phyloP scores from a whole-genome alignment of 768 basidiomycete species.

The Gloeophyllum trabeum region DNA sequence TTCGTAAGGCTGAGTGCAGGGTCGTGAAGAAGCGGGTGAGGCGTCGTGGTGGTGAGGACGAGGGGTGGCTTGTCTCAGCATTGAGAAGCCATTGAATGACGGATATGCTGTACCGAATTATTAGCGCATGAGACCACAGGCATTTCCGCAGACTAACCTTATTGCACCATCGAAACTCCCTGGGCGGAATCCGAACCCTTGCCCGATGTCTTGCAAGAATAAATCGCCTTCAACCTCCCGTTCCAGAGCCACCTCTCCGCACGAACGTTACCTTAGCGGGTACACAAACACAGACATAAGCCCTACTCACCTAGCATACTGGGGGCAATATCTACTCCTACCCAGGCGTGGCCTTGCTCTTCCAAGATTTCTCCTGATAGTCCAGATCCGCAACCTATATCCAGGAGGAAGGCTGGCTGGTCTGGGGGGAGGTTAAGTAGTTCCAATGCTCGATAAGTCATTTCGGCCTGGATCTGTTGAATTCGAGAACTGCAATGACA shows the following conservation, averaged over 20 bases:
- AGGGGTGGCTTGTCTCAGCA: slow-evolving; percentile 85
- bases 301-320: slow-evolving; percentile 82
- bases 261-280: not conserved
- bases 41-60: slow-evolving; percentile 81
- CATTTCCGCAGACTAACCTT: slow-evolving; percentile 38
- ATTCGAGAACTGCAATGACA: slow-evolving; percentile 65
- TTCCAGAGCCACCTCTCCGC: slow-evolving; percentile 85
- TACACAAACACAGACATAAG: not conserved
- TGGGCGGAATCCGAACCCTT: slow-evolving; percentile 94
- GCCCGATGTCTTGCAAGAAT: slow-evolving; percentile 95
- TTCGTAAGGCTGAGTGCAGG: slow-evolving; percentile 74
- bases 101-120: slow-evolving; percentile 59
- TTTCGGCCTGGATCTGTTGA: slow-evolving; percentile 92
- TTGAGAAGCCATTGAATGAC: slow-evolving; percentile 99
- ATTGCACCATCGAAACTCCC: slow-evolving; percentile 98
- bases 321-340: slow-evolving; percentile 89
- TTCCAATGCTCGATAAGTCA: slow-evolving; percentile 95
- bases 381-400: slow-evolving; percentile 97
- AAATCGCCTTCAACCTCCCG: slow-evolving; percentile 93
- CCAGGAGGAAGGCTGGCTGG: slow-evolving; percentile 77
- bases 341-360: slow-evolving; percentile 89
- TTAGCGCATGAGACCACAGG: not conserved
- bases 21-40: slow-evolving; percentile 88
- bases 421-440: slow-evolving; percentile 74
- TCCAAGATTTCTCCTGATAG: slow-evolving; percentile 93